Percentiles rank a stretch among this genome's conserved stretches.
These are phyloP conservation scores for Alternaria burnsii DNA, from an alignment of 2,329 filamentous ascomycete genomes.

Conservation along the genomic window DNA sequence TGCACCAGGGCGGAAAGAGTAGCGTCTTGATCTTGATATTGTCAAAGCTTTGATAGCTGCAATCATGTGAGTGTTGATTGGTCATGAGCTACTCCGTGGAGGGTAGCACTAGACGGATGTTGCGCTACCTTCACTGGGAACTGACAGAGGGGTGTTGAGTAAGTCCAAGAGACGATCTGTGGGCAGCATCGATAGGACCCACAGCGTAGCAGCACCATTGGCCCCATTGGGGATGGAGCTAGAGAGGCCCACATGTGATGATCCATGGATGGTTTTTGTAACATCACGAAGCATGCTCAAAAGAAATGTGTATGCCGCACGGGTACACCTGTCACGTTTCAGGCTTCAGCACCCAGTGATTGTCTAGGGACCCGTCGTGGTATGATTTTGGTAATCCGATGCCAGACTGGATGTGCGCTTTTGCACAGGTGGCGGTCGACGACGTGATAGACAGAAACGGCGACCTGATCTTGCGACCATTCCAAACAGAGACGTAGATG, in stretches of 20 bases:
- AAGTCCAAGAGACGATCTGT: conserved; percentile 12
- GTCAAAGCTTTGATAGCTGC: conserved; percentile 15
- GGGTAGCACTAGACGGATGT: conserved; percentile 10
- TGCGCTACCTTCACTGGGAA: conserved; percentile 7
- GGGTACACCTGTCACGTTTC: background rate
- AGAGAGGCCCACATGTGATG: conserved; percentile 5
- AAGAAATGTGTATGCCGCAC: conserved; percentile 1
- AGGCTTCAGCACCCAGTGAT: background rate
- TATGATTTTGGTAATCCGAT: background rate
- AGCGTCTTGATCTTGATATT: conserved; percentile 12
- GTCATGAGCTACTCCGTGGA: conserved; percentile 23
- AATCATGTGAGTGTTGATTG: conserved; percentile 24
- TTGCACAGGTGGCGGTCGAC: background rate
- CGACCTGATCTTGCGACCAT: conserved; percentile 1
- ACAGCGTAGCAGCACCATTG: conserved; percentile 4
- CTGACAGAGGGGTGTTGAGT: conserved; percentile 22
- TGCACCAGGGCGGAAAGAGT: conserved; percentile 9
- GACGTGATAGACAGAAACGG: background rate
- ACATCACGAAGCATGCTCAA: conserved; percentile 5
- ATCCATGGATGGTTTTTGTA: conserved; percentile 1
- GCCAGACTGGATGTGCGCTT: background rate
- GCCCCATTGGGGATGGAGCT: background rate
- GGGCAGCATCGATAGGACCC: conserved; percentile 8
- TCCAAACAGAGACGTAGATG: conserved; percentile 6
- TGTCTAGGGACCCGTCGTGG: background rate